Base-by-base conservation (phyloP, 2,329 filamentous ascomycete species). In the Sordariomycetes sp. region DNA sequence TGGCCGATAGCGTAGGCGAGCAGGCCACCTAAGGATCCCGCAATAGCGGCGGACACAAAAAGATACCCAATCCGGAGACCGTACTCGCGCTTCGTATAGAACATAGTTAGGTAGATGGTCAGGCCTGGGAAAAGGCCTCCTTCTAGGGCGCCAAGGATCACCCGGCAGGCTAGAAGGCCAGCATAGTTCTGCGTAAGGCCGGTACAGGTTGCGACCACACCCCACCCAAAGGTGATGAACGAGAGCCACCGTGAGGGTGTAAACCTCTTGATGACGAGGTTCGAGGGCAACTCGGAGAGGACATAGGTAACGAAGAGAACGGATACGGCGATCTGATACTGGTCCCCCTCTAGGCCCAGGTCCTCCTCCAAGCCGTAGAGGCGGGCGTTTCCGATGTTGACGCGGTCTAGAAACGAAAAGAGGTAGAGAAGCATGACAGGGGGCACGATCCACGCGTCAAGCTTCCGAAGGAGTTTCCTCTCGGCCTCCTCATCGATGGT, bases 381-480 rank as follows among this genome's bases (percentile, higher is more conserved):
- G 59, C 66, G 66, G 32, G 68, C 68, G 64, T 69, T 70, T 42
- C 72, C 74, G 39, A 89, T 85, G 60, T 88, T 89, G 25, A 85
- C 82, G n/a, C 85, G 76, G 62, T 88, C 85, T 61, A 88, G 86
- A 68, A 87, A 88, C 69, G 84, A 87, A 63, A 88, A 87, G 0
- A 88, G 74, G 63, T 88, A 89, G 3, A 89, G 70, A 0, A 87
- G 58, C 0, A 84, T 71, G 0, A 87, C 83, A 0, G 81, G 86
- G 0, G 86, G 85, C 0, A 88, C 73, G 52, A 87, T 78, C 62
- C 74, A 78, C 7, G 86, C 62, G 63, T 89, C 85, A 53, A 88
- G 82, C 66, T 88, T 88, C 63, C 70, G 69, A 8, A 82, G 73
- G 24, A 88, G 72, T 55, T 72, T 76, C 10, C 74, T 67, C 65